These are phyloP conservation scores for Escovopsis sp. DNA, from an alignment of 2,329 filamentous ascomycete species.

Conservation along the genomic window DNA sequence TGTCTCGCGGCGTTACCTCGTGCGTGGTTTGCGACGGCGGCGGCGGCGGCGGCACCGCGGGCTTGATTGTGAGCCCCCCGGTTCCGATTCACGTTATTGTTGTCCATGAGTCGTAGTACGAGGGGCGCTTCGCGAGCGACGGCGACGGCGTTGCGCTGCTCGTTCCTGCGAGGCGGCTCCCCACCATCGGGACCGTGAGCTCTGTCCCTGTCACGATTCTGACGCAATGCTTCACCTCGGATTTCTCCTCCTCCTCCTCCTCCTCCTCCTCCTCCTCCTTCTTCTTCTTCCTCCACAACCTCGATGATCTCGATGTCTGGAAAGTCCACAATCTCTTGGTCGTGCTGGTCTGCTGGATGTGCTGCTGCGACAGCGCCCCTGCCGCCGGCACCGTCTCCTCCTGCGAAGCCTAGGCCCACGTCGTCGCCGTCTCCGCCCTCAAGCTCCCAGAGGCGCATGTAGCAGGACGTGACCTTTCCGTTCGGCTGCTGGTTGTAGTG, in stretches of 20 bases:
- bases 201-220: constrained; percentile 10
- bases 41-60: constrained; percentile 11
- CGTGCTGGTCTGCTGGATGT: not conserved
- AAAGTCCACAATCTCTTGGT: not conserved
- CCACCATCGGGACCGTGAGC: constrained; percentile 18
- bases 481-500: constrained; percentile 63
- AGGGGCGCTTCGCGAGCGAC: constrained; percentile 43
- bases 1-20: not conserved
- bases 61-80: constrained; percentile 4
- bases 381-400: constrained; percentile 14
- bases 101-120: constrained; percentile 37
- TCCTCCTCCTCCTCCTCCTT: too few relatives aligned
- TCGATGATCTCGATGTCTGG: constrained; percentile 6
- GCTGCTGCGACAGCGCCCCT: not conserved
- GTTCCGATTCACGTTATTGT: constrained; percentile 9
- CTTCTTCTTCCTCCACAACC: constrained; percentile 7
- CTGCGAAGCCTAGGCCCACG: constrained; percentile 30
- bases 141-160: constrained; percentile 22
- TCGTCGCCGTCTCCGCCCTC: constrained; percentile 61
- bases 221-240: not conserved
- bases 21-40: constrained; percentile 1
- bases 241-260: not conserved
- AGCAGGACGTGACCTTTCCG: constrained; percentile 49
- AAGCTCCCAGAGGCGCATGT: constrained; percentile 78
- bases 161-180: constrained; percentile 16